Evolutionary conservation across 192 early-diverging fungal species (phyloP), one percentile per base, ranked within the genome.

Genomic region (Mortierella hygrophila): DNA sequence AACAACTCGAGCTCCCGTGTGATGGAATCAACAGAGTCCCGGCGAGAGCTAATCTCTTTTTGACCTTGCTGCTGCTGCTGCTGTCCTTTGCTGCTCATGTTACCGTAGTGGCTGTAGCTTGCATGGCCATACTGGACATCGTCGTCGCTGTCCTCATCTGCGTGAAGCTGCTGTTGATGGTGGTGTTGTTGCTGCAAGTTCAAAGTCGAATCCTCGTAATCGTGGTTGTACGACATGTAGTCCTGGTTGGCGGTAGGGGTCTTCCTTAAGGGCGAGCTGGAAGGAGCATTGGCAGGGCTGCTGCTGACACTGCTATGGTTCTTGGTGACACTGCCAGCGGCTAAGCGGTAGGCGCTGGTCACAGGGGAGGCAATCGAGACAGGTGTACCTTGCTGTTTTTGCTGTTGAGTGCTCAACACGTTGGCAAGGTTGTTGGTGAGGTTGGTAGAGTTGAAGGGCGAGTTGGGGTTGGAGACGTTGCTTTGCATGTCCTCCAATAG

Each of bases 1-100:
- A 86, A 47, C 75, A 86, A 37, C 68, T 86, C 84, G 11, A 86
- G 72, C 72, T 86, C 84, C 5, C 84, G 78, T 1, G 84, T 86
- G 42, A 86, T 86, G 37, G 84, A 86, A 46, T 86, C 84, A 0
- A 86, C 79, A 40, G 84, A 86, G 76, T 86, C 84, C 5, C 78
- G 70, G 35, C 74, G 44, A 44, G 52, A 32, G 46, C 0, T 46
- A 13, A 0, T 35, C 11, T 35, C 74, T 4, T 21, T 21, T 60
- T 35, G 68, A 32, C 54, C 20, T 1, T 49, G 75, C 16, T 37
- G 37, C 8, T 40, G 35, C 35, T 72, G 40, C 18, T 80, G 71
- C 54, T 83, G 69, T 21, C 6, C 60, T 57, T 55, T 35, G 70
- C 6, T 52, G 47, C 6, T 81, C 18, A 41, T 72, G 20, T 29